Base-by-base conservation (phyloP, 805 yeast species). In the Hanseniaspora mollemarum region DNA sequence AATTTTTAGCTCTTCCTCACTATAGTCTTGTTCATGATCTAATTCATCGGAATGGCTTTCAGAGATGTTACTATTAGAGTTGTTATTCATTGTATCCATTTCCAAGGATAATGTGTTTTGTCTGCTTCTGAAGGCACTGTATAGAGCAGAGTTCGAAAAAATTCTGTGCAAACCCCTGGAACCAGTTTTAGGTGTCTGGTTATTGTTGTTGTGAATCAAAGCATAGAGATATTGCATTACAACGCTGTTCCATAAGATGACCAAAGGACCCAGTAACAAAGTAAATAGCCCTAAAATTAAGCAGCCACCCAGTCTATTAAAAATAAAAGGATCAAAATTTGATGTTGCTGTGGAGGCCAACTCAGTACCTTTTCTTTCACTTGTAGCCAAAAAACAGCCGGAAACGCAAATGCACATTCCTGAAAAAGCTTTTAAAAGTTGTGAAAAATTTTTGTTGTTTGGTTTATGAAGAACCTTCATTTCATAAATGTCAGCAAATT, bases 281-380 rank as follows among this genome's bases (percentile, higher is more conserved):
- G 65, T 58, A 25, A 65, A 60, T 22, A 65, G 41, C 16, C 68
- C 68, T 39, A 64, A 61, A 16, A 63, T 56, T 46, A 65, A 54
- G 24, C 62, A 56, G 18, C 67, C 65, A 43, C 63, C 64, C 36
- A 65, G 53, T 53, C 68, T 59, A 51, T 64, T 67, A 42, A 65
- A 65, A 15, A 65, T 56, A 46, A 59, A 65, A 4, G 68, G 68
- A 46, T 51, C 54, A 25, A 25, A 36, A 37, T 45, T 36, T 48
- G 63, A 63, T 24, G 58, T 59, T 13, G 64, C 58, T 48, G 64
- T 67, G 10, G 53, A 51, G 5, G 53, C 49, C 8, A 51, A 7
- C n/a, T 65, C 65, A 0, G 68, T 65, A 18, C 58, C 60, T 44
- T 57, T 55, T 49, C 64, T 62, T 32, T 62, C 54, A 18, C 66